phyloP scores from a whole-genome alignment of 2,329 filamentous ascomycete species.

The Beauveria caledonica region DNA sequence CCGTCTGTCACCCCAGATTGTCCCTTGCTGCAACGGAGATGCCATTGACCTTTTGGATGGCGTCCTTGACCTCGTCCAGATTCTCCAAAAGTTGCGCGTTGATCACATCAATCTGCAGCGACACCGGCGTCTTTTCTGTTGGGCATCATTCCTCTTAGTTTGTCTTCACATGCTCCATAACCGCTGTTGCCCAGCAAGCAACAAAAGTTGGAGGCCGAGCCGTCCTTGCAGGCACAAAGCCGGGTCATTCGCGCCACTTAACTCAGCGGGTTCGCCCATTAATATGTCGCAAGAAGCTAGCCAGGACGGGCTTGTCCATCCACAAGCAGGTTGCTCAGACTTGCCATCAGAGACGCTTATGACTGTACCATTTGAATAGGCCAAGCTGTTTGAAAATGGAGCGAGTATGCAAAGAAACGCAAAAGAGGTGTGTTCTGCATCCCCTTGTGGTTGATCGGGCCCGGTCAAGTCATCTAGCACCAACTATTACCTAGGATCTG shows the following conservation, averaged over 20 bases:
- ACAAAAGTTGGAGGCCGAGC: background rate
- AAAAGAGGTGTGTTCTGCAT: background rate
- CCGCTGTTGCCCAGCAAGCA: background rate
- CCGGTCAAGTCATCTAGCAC: background rate
- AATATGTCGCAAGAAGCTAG: background rate
- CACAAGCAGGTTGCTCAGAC: background rate
- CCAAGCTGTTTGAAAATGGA: background rate
- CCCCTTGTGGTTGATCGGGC: background rate
- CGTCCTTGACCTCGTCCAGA: conserved; percentile 65
- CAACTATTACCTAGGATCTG: background rate
- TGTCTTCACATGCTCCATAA: conserved; percentile 4
- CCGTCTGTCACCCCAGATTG: conserved; percentile 61
- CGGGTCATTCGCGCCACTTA: background rate
- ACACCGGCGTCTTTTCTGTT: conserved; percentile 69
- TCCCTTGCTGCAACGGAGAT: conserved; percentile 87
- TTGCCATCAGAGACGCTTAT: background rate
- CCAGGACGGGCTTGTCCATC: background rate
- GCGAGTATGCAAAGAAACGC: background rate
- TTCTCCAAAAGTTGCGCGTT: conserved; percentile 54
- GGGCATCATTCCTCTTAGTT: background rate
- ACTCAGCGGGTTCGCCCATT: background rate
- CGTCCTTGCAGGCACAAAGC: background rate
- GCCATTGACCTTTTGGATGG: conserved; percentile 71
- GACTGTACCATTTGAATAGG: background rate
- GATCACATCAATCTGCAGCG: conserved; percentile 77